Conservation (phyloP, 257 asterid genomes). For the Craterostigma plantagineum region DNA sequence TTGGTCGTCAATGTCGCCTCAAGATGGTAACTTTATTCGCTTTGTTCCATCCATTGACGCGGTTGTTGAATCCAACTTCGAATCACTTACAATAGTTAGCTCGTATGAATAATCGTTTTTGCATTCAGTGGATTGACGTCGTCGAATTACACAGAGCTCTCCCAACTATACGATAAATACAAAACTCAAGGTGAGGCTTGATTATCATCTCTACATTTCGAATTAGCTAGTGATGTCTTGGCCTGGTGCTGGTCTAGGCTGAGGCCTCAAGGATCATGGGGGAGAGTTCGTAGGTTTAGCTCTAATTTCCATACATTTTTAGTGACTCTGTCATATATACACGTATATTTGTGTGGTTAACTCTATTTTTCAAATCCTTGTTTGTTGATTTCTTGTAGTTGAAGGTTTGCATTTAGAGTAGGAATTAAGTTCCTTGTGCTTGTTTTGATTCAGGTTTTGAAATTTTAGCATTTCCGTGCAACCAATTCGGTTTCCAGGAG, state of each 20-base stretch:
- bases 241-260: no score
- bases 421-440: no score
- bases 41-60: background rate
- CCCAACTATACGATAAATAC: constrained; percentile 62
- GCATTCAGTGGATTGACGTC: constrained; percentile 75
- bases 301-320: no score
- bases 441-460: constrained; percentile 50
- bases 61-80: background rate
- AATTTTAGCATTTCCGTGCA: constrained; percentile 88
- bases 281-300: no score
- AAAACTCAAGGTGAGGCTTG: constrained; percentile 61
- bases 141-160: constrained; percentile 76
- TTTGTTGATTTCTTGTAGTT: background rate
- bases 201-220: background rate
- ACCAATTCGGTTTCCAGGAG: constrained; percentile 94
- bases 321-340: no score
- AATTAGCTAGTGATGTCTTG: no score
- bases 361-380: no score
- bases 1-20: constrained; percentile 93
- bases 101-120: constrained; percentile 17
- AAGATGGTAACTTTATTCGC: constrained; percentile 45
- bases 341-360: no score
- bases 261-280: no score
- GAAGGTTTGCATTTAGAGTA: background rate
- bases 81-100: constrained; percentile 5